A percentile compares a stretch with the other conserved stretches of the same genome.
phyloP scores from a whole-genome alignment of 192 early-diverging fungal species.

The Radiomyces spectabilis region DNA sequence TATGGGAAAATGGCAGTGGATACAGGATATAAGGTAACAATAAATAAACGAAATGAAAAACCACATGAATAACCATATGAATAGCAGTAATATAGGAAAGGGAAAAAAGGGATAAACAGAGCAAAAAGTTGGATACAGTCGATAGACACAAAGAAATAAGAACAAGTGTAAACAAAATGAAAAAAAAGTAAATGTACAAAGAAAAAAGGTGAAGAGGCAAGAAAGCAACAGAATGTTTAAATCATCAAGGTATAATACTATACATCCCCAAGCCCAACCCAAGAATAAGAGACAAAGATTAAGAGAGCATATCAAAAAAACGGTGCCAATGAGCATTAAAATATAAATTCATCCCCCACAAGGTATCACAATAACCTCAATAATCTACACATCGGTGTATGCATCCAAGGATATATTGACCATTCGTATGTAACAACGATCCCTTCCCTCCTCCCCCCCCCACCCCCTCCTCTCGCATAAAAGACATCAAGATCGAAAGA shows the following conservation, averaged over 20 bases:
- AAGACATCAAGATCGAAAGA: too few relatives aligned
- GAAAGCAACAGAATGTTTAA: not conserved
- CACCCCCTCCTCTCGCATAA: too few relatives aligned
- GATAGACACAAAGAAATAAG: not conserved
- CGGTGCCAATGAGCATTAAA: too few relatives aligned
- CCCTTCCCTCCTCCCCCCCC: too few relatives aligned
- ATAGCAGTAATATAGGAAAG: not conserved
- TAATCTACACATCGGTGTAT: too few relatives aligned
- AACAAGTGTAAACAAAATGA: not conserved
- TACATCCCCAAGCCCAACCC: too few relatives aligned
- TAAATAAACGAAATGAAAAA: not conserved
- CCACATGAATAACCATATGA: not conserved
- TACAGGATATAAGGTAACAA: not conserved
- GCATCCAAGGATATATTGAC: too few relatives aligned
- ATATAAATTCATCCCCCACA: not conserved
- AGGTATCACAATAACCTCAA: not conserved
- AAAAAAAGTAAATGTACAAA: not conserved
- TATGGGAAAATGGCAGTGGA: not conserved
- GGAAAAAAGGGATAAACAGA: not conserved
- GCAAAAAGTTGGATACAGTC: not conserved
- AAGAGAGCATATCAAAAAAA: not conserved
- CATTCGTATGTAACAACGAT: too few relatives aligned
- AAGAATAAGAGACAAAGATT: not conserved
- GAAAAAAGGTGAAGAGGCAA: not conserved
- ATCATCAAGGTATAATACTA: slow-evolving; percentile 12